phyloP scores from a whole-genome alignment of 2,329 filamentous ascomycete species.

The Colletotrichum australisinense region DNA sequence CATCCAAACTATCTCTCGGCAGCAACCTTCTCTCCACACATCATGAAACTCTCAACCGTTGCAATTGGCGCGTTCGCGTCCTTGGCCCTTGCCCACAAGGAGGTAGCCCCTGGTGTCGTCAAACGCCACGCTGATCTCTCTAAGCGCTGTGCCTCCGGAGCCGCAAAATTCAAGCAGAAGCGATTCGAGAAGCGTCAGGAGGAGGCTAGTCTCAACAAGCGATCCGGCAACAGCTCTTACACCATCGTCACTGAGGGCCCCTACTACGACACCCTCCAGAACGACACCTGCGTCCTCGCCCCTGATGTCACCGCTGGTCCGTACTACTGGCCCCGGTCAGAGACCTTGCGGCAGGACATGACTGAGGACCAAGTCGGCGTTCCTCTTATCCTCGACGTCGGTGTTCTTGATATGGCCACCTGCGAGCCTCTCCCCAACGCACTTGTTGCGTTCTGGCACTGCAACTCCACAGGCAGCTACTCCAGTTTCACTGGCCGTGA shows the following conservation, averaged over 20 bases:
- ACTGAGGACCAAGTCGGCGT: conserved; percentile 15
- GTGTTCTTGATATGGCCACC: conserved; percentile 19
- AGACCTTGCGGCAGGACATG: conserved; percentile 16
- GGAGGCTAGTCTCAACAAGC: neutral
- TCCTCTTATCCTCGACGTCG: conserved; percentile 17
- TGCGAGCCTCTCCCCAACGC: conserved; percentile 18
- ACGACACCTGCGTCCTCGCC: conserved; percentile 55
- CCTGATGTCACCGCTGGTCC: conserved; percentile 60
- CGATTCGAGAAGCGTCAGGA: neutral
- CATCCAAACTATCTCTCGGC: neutral
- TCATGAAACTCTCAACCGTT: neutral
- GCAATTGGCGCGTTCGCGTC: neutral
- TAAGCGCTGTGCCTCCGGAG: conserved; percentile 3
- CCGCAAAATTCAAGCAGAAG: conserved; percentile 3
- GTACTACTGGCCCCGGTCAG: conserved; percentile 48
- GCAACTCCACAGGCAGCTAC: conserved; percentile 9
- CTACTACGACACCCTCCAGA: conserved; percentile 30
- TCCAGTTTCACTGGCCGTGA: neutral
- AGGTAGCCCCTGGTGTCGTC: neutral
- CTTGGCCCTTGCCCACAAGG: neutral
- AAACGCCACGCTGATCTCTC: conserved; percentile 14
- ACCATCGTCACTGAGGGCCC: conserved; percentile 10
- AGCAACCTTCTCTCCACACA: neutral
- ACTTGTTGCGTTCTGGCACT: conserved; percentile 9
- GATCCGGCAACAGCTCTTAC: conserved; percentile 8